Conservation (phyloP, 1,284 basidiomycete genomes). For the Mrakiaceae sp. region DNA sequence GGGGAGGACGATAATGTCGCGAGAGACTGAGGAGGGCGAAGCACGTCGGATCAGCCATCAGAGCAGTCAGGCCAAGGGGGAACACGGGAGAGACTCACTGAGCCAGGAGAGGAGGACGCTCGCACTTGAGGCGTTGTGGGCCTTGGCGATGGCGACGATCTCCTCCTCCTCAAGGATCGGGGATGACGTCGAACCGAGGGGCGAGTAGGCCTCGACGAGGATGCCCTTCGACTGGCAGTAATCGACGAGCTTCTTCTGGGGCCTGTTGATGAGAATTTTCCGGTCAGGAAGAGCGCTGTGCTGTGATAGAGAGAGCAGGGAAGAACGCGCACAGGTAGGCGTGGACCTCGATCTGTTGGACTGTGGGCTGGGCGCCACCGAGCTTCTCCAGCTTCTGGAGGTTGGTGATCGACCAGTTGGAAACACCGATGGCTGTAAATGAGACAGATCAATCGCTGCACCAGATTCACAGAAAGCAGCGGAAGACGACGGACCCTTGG, state of each 20-base stretch:
- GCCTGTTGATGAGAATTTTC: background rate
- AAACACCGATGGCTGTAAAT: constrained; percentile 19
- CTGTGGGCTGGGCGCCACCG: constrained; percentile 40
- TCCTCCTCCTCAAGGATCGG: constrained; percentile 52
- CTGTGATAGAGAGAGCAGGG: constrained; percentile 60
- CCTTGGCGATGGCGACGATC: constrained; percentile 49
- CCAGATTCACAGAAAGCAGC: too few species aligned
- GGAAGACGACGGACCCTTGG: background rate
- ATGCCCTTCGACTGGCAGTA: constrained; percentile 41
- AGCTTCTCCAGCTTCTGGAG: constrained; percentile 31
- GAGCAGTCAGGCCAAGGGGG: background rate
- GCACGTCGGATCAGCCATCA: background rate
- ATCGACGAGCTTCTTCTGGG: background rate
- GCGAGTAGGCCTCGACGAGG: constrained; percentile 66
- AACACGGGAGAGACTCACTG: background rate
- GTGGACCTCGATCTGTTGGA: constrained; percentile 55
- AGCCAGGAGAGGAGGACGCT: constrained; percentile 70
- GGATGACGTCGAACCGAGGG: constrained; percentile 55
- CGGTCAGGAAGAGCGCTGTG: constrained; percentile 42
- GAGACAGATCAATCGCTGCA: too few species aligned
- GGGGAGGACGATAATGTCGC: constrained; percentile 29
- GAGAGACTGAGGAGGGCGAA: background rate
- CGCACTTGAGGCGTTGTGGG: constrained; percentile 60
- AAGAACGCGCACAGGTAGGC: constrained; percentile 44
- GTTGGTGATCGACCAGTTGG: constrained; percentile 35